Evolutionary conservation across 305 asterid genomes (phyloP).

Genomic region (Lippia alba): DNA sequence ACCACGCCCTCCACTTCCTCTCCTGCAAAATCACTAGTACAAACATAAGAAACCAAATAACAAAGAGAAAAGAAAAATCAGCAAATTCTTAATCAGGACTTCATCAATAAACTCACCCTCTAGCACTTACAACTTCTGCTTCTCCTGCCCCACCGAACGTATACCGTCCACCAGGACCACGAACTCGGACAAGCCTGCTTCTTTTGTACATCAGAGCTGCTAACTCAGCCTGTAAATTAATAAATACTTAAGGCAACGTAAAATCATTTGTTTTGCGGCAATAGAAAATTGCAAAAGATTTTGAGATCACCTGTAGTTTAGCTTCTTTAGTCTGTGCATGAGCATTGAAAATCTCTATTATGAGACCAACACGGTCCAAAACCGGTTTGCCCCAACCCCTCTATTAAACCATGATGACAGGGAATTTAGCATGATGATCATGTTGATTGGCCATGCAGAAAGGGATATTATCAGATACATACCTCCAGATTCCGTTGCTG

Average conservation of each 20-base stretch:
- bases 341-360: constrained; percentile 93
- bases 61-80: constrained; percentile 12
- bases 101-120: constrained; percentile 67
- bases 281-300: constrained; percentile 32
- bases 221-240: constrained; percentile 78
- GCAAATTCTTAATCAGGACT: constrained; percentile 23
- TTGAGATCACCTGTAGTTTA: constrained; percentile 72
- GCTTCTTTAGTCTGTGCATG: constrained; percentile 99
- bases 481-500: constrained; percentile 96
- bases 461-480: constrained; percentile 15
- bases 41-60: constrained; percentile 35
- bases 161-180: constrained; percentile 78
- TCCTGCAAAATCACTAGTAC: constrained; percentile 63
- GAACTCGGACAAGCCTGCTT: constrained; percentile 93
- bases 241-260: constrained; percentile 6
- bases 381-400: constrained; percentile 87
- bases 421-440: constrained; percentile 29
- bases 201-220: constrained; percentile 96
- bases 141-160: constrained; percentile 87
- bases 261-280: constrained; percentile 20
- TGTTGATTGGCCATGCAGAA: constrained; percentile 13
- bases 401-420: constrained; percentile 44
- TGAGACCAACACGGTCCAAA: constrained; percentile 90
- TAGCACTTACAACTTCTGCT: constrained; percentile 96
- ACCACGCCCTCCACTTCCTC: constrained; percentile 99